Conservation (phyloP, 176 grass and related monocot genomes). For the Echinochloa phyllopogon region DNA sequence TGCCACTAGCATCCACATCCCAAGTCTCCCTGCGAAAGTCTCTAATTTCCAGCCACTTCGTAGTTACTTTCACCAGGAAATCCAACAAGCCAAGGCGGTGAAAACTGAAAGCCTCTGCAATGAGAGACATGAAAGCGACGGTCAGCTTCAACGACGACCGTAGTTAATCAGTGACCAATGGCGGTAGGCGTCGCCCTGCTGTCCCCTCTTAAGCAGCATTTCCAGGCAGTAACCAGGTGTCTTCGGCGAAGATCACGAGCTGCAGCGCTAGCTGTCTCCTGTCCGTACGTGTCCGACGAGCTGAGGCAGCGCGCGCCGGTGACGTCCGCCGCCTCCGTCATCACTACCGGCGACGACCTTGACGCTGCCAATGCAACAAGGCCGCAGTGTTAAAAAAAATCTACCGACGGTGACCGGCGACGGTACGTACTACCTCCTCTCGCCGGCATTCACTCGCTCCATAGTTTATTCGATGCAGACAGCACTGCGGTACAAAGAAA, state of each 20-base stretch:
- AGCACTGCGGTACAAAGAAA: not conserved
- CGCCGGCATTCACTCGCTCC: not conserved
- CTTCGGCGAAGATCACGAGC: not conserved
- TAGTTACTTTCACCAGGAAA: not conserved
- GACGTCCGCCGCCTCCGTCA: not conserved
- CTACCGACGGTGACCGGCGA: not conserved
- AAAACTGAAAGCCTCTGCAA: not conserved
- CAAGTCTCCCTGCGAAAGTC: not conserved
- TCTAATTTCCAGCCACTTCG: not conserved
- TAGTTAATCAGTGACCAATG: not conserved
- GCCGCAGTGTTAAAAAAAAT: not conserved
- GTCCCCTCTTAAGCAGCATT: constrained; percentile 23
- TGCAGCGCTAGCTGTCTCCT: too few species aligned
- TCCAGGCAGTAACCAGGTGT: constrained; percentile 1
- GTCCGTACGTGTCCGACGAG: too few species aligned
- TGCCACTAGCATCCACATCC: not conserved
- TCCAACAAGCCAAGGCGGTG: not conserved
- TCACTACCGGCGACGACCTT: not conserved
- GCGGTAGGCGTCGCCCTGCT: not conserved
- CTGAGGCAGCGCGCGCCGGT: not conserved
- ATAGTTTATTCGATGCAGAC: not conserved
- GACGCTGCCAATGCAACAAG: not conserved
- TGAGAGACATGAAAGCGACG: not conserved
- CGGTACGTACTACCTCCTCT: too few species aligned
- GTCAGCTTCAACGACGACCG: not conserved